Evolutionary conservation across 345 rosid species (phyloP).

Genomic region (Populus alba): DNA sequence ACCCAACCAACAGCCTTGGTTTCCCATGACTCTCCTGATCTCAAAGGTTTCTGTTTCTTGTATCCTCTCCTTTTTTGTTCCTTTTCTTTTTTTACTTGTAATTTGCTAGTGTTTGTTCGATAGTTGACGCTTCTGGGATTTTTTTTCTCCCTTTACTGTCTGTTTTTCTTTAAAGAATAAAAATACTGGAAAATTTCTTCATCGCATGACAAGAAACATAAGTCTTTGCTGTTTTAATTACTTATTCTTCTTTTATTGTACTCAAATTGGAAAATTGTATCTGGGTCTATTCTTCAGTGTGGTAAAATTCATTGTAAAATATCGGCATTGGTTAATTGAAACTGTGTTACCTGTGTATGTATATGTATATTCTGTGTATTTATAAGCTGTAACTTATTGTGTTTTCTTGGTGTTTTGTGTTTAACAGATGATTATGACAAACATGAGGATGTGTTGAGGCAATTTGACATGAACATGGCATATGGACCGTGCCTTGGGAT

Average conservation of each 20-base stretch:
- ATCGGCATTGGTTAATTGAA: neutral
- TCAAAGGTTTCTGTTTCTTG: neutral
- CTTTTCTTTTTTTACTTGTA: no score
- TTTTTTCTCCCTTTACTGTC: no score
- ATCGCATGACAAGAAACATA: neutral
- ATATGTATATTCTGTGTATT: no score
- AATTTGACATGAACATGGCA: conserved; percentile 78
- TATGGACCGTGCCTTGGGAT: conserved; percentile 84
- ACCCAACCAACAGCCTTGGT: conserved; percentile 1
- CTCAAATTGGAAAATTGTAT: neutral
- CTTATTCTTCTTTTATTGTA: neutral
- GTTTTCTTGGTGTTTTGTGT: neutral
- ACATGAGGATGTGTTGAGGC: conserved; percentile 52
- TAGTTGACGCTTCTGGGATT: no score
- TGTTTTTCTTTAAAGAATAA: neutral
- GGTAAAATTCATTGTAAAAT: neutral
- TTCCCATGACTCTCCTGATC: conserved; percentile 2
- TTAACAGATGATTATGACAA: conserved; percentile 39
- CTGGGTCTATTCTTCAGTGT: neutral
- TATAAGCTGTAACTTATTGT: neutral
- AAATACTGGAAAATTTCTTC: neutral
- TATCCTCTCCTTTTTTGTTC: neutral
- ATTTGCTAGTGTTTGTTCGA: no score
- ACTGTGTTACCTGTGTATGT: no score
- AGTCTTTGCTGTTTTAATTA: neutral